phyloP scores from a whole-genome alignment of 2,329 filamentous ascomycete genomes.

The Cucurbitaria berberidis region DNA sequence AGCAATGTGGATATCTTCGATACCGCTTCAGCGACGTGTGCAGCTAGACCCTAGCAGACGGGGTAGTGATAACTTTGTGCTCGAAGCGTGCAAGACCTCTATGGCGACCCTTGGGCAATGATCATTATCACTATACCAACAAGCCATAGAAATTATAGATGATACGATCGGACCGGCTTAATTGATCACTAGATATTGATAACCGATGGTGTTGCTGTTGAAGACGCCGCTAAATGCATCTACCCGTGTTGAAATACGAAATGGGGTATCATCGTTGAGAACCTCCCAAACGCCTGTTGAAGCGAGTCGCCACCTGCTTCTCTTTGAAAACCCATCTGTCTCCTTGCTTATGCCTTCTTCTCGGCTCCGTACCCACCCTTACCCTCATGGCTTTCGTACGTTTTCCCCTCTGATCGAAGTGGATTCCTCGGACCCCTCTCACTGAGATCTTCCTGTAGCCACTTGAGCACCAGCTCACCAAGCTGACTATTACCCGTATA shows the following conservation, averaged over 20 bases:
- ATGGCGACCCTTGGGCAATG: not conserved
- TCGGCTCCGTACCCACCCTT: conserved; percentile 69
- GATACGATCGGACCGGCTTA: too few relatives aligned
- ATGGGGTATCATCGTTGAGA: conserved; percentile 49
- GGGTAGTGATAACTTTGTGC: not conserved
- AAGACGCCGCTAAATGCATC: not conserved
- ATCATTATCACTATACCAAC: not conserved
- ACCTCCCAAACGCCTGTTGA: conserved; percentile 38
- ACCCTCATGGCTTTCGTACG: conserved; percentile 64
- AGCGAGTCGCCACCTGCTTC: conserved; percentile 15
- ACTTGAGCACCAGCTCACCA: conserved; percentile 84
- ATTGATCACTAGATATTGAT: too few relatives aligned
- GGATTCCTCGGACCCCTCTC: conserved; percentile 78
- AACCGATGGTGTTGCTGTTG: not conserved
- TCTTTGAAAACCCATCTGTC: not conserved
- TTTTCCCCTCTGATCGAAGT: conserved; percentile 65
- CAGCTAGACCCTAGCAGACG: not conserved
- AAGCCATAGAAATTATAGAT: too few relatives aligned
- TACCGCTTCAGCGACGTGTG: not conserved
- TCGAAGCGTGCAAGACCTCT: not conserved
- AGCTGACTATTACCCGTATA: conserved; percentile 78
- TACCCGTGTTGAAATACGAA: conserved; percentile 36
- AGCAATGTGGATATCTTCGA: not conserved
- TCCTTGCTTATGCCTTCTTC: conserved; percentile 45
- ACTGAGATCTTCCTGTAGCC: conserved; percentile 81